These are phyloP conservation scores for Phallus indusiatus DNA, from an alignment of 768 basidiomycete species.

Conservation along the genomic window DNA sequence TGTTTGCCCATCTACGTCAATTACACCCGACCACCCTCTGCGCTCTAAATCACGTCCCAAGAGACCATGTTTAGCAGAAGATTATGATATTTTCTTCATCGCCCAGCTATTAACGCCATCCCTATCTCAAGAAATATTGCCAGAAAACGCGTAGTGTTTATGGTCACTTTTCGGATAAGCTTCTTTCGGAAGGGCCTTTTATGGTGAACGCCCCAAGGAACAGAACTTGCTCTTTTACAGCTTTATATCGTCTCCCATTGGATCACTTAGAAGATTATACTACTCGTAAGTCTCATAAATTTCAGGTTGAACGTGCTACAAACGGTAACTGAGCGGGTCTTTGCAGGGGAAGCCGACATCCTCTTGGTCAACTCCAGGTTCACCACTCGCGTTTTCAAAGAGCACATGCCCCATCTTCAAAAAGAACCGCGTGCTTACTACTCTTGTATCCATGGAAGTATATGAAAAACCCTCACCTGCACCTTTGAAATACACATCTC, in stretches of 20 bases:
- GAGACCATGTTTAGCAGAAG: slow-evolving; percentile 27
- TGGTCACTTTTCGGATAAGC: slow-evolving; percentile 95
- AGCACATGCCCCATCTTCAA: slow-evolving; percentile 61
- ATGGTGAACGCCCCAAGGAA: slow-evolving; percentile 42
- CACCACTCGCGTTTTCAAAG: slow-evolving; percentile 71
- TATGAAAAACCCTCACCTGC: slow-evolving; percentile 35
- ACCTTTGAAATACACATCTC: slow-evolving; percentile 30
- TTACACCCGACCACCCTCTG: slow-evolving; percentile 76
- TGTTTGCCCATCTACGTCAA: slow-evolving; percentile 84
- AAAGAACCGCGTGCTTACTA: slow-evolving; percentile 74
- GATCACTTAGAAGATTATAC: slow-evolving; percentile 86
- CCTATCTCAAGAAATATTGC: slow-evolving; percentile 65
- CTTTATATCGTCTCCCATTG: slow-evolving; percentile 79
- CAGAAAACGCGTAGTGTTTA: slow-evolving; percentile 84
- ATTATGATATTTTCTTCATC: slow-evolving; percentile 83
- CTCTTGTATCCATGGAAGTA: slow-evolving; percentile 72
- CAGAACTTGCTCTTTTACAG: slow-evolving; percentile 46
- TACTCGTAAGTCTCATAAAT: slow-evolving; percentile 49
- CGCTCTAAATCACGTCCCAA: slow-evolving; percentile 14
- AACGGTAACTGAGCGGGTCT: not conserved
- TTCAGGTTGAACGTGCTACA: not conserved
- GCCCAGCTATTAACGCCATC: slow-evolving; percentile 89
- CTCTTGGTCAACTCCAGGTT: slow-evolving; percentile 90
- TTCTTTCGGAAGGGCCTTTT: slow-evolving; percentile 64
- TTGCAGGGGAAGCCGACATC: slow-evolving; percentile 80